Evolutionary conservation across 495 filamentous ascomycete genomes (phyloP), one percentile per base, ranked within the genome.

Genomic region (Trypethelium eluteriae): DNA sequence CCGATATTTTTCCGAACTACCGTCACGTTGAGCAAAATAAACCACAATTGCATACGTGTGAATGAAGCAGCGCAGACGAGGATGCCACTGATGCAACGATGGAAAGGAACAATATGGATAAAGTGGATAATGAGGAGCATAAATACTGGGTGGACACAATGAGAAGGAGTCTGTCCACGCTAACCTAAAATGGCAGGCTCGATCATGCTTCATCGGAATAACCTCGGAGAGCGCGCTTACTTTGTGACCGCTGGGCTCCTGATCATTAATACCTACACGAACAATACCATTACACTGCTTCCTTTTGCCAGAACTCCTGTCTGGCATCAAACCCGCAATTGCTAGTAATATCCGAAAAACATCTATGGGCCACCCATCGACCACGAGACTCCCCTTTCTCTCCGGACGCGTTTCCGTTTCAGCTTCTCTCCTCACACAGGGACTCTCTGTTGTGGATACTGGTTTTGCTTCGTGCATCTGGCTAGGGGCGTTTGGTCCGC

Each of bases 401-500:
- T 59, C 36, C 32, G 53, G 53, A 36, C 53, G 53, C 32, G 53
- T 59, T 34, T 59, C 53, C 18, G 53, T 59, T 59, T 59, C 53
- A 59, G 53, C 53, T 59, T 59, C 53, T 34, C 36, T 36, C 32
- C 53, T 59, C 7, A 36, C 53, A 3, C 10, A 9, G 53, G 70
- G 68, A 64, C 69, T 77, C 38, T 76, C 69, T 14, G 70, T 66
- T 44, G 73, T 69, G 32, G 74, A 76, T 64, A 70, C 73, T 34
- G 71, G 70, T 65, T 77, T 76, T 62, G 76, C 71, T 3, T 47
- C 74, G n/a, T 70, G 75, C 67, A n/a, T 76, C 39, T 77, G 77
- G 78, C 72, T 79, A 80, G 68, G 72, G 64, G 78, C 70, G 70
- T 57, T 63, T 62, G 72, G 78, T 79, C 79, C 79, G 74, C 76